Evolutionary conservation across 2,329 filamentous ascomycete genomes (phyloP).

Genomic region (Thelonectria olida): DNA sequence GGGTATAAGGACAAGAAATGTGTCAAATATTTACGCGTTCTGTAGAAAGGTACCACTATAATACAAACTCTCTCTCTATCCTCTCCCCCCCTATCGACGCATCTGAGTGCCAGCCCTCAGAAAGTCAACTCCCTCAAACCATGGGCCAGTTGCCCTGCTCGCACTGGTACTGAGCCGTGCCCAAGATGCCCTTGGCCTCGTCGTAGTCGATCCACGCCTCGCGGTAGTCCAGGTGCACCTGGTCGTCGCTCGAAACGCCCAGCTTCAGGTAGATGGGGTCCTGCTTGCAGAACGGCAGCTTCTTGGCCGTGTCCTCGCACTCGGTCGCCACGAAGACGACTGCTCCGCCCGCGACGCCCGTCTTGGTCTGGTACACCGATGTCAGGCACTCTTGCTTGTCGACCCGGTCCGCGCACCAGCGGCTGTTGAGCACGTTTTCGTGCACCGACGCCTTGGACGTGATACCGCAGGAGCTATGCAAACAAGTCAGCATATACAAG

Average conservation of each 20-base stretch:
- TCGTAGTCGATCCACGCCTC: neutral
- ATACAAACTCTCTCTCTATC: too few species aligned
- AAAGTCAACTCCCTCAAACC: too few species aligned
- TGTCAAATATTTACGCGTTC: too few species aligned
- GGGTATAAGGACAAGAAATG: too few species aligned
- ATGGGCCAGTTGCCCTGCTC: neutral
- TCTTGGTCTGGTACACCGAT: neutral
- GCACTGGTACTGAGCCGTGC: neutral
- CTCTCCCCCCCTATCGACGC: too few species aligned
- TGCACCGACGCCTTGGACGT: constrained; percentile 3
- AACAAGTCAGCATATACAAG: too few species aligned
- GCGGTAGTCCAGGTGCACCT: neutral
- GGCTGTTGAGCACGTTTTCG: constrained; percentile 4
- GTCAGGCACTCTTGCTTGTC: constrained; percentile 15
- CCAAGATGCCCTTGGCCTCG: neutral
- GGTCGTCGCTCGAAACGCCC: constrained; percentile 6
- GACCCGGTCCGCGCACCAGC: constrained; percentile 11
- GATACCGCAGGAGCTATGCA: constrained; percentile 9
- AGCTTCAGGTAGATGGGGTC: constrained; percentile 4
- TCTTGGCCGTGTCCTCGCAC: neutral
- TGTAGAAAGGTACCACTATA: too few species aligned
- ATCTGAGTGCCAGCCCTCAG: too few species aligned
- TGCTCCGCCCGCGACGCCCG: neutral
- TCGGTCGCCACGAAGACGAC: constrained; percentile 13
- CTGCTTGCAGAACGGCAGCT: constrained; percentile 12